A percentile compares a stretch with the other conserved stretches of the same genome.
phyloP scores from a whole-genome alignment of 768 basidiomycete genomes.

The Hypsizygus marmoreus region DNA sequence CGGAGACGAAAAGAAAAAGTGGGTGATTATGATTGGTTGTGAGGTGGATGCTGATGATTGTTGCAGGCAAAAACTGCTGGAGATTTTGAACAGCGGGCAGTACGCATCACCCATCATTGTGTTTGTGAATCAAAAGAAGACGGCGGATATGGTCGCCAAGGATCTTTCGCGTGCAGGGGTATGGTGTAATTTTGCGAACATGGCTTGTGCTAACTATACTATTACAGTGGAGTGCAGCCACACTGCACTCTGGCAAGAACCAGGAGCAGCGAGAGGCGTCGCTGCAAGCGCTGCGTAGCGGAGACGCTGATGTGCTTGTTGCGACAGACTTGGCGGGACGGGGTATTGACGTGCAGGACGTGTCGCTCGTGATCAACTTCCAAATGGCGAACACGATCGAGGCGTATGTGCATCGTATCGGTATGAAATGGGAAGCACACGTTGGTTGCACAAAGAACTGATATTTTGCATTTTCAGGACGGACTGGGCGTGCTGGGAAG shows the following conservation, averaged over 20 bases:
- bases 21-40: slow-evolving; percentile 27
- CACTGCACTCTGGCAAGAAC: slow-evolving; percentile 95
- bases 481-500: slow-evolving; percentile 98
- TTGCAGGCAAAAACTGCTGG: slow-evolving; percentile 76
- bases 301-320: slow-evolving; percentile 86
- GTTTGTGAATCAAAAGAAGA: slow-evolving; percentile 99
- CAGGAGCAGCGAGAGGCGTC: slow-evolving; percentile 97
- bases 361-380: slow-evolving; percentile 94
- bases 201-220: slow-evolving; percentile 2
- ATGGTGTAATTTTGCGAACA: slow-evolving; percentile 22
- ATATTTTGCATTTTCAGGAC: slow-evolving; percentile 49
- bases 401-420: slow-evolving; percentile 97
- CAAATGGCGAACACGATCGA: slow-evolving; percentile 98
- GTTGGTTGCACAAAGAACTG: not conserved
- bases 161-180: slow-evolving; percentile 89
- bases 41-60: slow-evolving; percentile 13
- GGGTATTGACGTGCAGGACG: slow-evolving; percentile 98
- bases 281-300: slow-evolving; percentile 81
- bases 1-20: slow-evolving; percentile 98
- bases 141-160: slow-evolving; percentile 96
- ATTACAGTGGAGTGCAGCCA: slow-evolving; percentile 81
- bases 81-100: slow-evolving; percentile 87
- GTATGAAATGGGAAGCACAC: slow-evolving; percentile 43
- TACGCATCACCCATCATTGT: slow-evolving; percentile 93
- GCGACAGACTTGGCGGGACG: slow-evolving; percentile 98